These are phyloP conservation scores for Aschersonia sp. DNA, from an alignment of 2,329 filamentous ascomycete genomes.

Conservation along the genomic window DNA sequence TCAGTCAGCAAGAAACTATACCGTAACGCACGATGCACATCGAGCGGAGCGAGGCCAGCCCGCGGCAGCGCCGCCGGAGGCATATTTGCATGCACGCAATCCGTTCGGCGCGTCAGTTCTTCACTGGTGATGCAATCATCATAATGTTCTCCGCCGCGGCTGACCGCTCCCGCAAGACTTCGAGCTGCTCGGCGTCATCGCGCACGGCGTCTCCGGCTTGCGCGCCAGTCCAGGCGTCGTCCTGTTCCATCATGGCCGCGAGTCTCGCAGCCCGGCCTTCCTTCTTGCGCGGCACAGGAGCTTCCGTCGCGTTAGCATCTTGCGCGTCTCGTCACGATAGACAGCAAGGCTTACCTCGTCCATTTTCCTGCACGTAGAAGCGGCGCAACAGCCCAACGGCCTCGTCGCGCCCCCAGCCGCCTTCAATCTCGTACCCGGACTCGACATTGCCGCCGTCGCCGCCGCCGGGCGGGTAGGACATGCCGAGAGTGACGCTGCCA, in stretches of 20 bases:
- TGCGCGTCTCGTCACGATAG: not conserved
- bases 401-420: conserved; percentile 80
- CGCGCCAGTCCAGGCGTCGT: conserved; percentile 7
- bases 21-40: too few species aligned
- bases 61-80: too few species aligned
- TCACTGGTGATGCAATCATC: not conserved
- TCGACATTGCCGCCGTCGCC: conserved; percentile 58
- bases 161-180: not conserved
- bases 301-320: conserved; percentile 14
- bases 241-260: conserved; percentile 34
- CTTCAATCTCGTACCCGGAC: conserved; percentile 64
- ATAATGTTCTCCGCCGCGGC: not conserved
- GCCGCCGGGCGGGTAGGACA: conserved; percentile 21
- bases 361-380: conserved; percentile 97
- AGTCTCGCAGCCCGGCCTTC: conserved; percentile 38
- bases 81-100: not conserved
- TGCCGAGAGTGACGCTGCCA: conserved; percentile 19
- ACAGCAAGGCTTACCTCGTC: conserved; percentile 47
- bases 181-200: not conserved
- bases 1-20: too few species aligned
- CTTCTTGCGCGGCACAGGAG: conserved; percentile 38
- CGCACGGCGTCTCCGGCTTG: not conserved
- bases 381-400: conserved; percentile 82
- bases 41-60: too few species aligned
- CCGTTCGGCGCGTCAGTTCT: not conserved